These are phyloP conservation scores for Saturnispora sanitii DNA, from an alignment of 805 yeast species.

Conservation along the genomic window DNA sequence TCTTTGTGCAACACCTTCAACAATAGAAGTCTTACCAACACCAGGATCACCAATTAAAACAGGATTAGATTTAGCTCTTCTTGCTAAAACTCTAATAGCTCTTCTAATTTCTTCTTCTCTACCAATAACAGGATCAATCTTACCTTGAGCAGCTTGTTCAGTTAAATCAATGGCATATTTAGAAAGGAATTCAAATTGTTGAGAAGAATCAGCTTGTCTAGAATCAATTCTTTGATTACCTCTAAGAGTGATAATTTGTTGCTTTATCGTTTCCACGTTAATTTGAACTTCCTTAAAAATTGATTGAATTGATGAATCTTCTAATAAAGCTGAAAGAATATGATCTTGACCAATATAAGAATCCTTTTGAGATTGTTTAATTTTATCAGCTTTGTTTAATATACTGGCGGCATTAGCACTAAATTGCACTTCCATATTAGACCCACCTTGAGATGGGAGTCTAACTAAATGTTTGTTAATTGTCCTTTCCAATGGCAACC, in stretches of 20 bases:
- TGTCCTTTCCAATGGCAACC: slow-evolving; percentile 65
- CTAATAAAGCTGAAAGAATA: slow-evolving; percentile 71
- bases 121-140: slow-evolving; percentile 96
- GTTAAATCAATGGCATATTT: slow-evolving; percentile 94
- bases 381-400: slow-evolving; percentile 61
- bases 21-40: slow-evolving; percentile 97
- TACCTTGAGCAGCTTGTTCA: slow-evolving; percentile 86
- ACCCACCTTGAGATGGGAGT: slow-evolving; percentile 80
- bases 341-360: slow-evolving; percentile 92
- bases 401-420: slow-evolving; percentile 70
- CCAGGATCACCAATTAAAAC: slow-evolving; percentile 98
- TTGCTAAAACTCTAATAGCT: slow-evolving; percentile 88
- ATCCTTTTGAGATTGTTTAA: slow-evolving; percentile 84
- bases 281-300: slow-evolving; percentile 65
- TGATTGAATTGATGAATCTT: slow-evolving; percentile 60
- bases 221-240: slow-evolving; percentile 91
- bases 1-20: slow-evolving; percentile 97
- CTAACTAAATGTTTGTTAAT: slow-evolving; percentile 78
- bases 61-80: slow-evolving; percentile 95
- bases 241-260: slow-evolving; percentile 70
- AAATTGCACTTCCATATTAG: slow-evolving; percentile 74
- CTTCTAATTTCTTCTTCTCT: slow-evolving; percentile 97
- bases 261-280: slow-evolving; percentile 60
- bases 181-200: slow-evolving; percentile 68
- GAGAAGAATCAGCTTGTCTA: slow-evolving; percentile 85